These are phyloP conservation scores for Macrolepiota dolichaula DNA, from an alignment of 768 basidiomycete species.

Conservation along the genomic window DNA sequence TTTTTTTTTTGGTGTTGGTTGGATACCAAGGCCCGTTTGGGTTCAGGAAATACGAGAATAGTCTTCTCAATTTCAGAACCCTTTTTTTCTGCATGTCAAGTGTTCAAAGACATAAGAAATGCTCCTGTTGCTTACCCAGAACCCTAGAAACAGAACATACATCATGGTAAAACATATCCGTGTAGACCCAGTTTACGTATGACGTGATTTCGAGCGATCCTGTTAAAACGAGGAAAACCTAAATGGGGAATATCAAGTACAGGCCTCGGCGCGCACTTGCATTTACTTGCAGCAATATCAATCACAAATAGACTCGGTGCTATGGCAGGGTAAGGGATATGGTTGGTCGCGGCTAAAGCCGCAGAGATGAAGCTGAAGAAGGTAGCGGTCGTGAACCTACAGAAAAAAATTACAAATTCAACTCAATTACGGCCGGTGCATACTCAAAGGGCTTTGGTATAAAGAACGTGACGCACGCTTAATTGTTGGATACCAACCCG, in stretches of 20 bases:
- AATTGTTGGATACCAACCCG: slow-evolving; percentile 70
- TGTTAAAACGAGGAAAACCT: slow-evolving; percentile 66
- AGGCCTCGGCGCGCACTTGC: background rate
- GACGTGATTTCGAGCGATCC: slow-evolving; percentile 79
- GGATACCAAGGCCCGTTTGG: slow-evolving; percentile 68
- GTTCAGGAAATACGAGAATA: slow-evolving; percentile 53
- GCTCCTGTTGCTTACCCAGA: slow-evolving; percentile 83
- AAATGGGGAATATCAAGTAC: background rate
- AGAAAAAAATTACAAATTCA: background rate
- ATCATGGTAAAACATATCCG: slow-evolving; percentile 76
- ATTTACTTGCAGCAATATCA: slow-evolving; percentile 63
- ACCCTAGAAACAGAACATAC: slow-evolving; percentile 76
- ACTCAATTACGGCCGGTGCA: slow-evolving; percentile 18
- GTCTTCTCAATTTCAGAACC: slow-evolving; percentile 54
- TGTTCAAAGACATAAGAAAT: slow-evolving; percentile 59
- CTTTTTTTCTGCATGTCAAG: slow-evolving; percentile 38
- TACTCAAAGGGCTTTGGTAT: slow-evolving; percentile 72
- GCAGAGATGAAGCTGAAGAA: slow-evolving; percentile 78
- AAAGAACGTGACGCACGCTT: slow-evolving; percentile 65
- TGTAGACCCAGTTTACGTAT: slow-evolving; percentile 79
- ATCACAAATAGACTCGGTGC: slow-evolving; percentile 68
- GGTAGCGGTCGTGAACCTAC: slow-evolving; percentile 74
- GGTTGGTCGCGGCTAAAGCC: slow-evolving; percentile 61
- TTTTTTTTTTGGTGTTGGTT: slow-evolving; percentile 60
- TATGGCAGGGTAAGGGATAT: slow-evolving; percentile 79